Conservation (phyloP, 2,329 filamentous ascomycete species). For the Aspergillus melleus region DNA sequence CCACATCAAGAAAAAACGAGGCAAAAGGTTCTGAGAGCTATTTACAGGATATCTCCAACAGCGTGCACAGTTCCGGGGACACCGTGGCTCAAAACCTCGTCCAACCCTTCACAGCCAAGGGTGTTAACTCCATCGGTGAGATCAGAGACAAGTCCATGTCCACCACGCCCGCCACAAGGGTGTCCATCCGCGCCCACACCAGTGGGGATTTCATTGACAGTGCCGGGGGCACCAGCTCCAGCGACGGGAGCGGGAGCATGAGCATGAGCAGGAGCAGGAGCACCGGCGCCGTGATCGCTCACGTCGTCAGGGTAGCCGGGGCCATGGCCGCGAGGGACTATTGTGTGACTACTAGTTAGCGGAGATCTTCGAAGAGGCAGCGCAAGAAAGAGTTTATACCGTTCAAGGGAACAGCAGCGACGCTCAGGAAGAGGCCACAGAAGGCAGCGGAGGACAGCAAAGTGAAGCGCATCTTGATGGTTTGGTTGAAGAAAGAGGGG, state of each 20-base stretch:
- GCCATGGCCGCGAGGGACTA: too few species aligned
- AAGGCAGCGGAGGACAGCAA: background rate
- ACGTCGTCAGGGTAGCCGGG: too few species aligned
- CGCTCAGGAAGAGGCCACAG: background rate
- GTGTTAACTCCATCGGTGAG: background rate
- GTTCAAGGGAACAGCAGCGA: background rate
- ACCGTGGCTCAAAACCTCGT: rapidly evolving
- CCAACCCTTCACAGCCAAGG: background rate
- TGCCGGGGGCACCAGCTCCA: too few species aligned
- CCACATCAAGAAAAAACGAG: background rate
- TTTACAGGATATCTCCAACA: too few species aligned
- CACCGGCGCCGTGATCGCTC: too few species aligned
- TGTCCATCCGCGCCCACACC: background rate
- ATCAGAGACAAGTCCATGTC: background rate
- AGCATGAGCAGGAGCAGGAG: too few species aligned
- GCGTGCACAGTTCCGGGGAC: rapidly evolving
- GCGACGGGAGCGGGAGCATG: too few species aligned
- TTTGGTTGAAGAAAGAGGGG: background rate
- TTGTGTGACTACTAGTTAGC: too few species aligned
- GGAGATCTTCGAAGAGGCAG: background rate
- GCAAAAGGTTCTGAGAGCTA: too few species aligned
- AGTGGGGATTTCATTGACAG: background rate
- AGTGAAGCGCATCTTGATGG: background rate
- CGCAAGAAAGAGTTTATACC: background rate
- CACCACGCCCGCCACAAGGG: background rate